phyloP scores from a whole-genome alignment of 331 rosid species.

The Quercus lobata region DNA sequence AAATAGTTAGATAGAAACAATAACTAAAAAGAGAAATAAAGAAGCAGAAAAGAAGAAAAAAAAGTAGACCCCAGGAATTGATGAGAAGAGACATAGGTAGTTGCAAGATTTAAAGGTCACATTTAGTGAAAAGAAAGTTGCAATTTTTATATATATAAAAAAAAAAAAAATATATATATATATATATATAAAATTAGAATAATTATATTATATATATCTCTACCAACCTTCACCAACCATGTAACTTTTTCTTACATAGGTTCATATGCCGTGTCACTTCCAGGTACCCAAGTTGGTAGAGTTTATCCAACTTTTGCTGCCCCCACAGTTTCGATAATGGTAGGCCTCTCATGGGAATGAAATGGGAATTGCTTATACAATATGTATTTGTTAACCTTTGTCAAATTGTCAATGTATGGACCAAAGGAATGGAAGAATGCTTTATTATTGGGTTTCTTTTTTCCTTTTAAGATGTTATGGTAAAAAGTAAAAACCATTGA shows the following conservation, averaged over 20 bases:
- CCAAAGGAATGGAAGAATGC: no score
- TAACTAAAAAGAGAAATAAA: neutral
- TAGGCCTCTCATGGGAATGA: neutral
- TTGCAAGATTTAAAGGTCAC: constrained; percentile 13
- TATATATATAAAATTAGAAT: no score
- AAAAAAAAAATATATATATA: no score
- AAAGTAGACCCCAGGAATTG: neutral
- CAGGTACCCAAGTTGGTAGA: neutral
- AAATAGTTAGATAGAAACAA: neutral
- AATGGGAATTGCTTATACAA: neutral
- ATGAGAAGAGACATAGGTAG: constrained; percentile 1
- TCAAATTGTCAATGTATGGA: no score
- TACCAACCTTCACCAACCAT: constrained; percentile 18
- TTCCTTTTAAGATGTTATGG: no score
- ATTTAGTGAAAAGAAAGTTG: no score
- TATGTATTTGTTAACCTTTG: no score
- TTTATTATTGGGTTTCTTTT: neutral
- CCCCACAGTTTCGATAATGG: neutral
- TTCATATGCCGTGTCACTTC: neutral
- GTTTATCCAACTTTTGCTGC: neutral
- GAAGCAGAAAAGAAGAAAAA: neutral
- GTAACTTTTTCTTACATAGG: no score
- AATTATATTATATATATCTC: no score
- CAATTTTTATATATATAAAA: neutral
- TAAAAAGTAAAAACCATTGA: no score